These are phyloP conservation scores for Xylariaceae sp. DNA, from an alignment of 2,329 filamentous ascomycete species.

Conservation along the genomic window DNA sequence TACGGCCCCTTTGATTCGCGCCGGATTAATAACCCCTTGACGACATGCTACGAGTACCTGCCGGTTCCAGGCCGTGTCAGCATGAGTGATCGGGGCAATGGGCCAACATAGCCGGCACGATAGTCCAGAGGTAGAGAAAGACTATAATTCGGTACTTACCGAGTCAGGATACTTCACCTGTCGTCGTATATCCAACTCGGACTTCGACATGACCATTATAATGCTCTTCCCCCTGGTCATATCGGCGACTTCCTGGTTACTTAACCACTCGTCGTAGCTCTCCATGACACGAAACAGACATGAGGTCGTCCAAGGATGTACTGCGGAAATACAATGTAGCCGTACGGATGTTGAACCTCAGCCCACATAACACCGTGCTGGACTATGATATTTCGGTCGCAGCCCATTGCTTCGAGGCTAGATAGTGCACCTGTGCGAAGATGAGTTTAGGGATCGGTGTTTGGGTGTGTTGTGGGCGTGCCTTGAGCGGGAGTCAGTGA, in stretches of 20 bases:
- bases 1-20: conserved; percentile 15
- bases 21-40: conserved; percentile 17
- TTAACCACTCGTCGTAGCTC: conserved; percentile 24
- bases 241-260: conserved; percentile 20
- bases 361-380: conserved; percentile 24
- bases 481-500: conserved; percentile 17
- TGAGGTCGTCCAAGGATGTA: conserved; percentile 22
- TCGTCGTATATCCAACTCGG: conserved; percentile 20
- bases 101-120: too few species aligned
- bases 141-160: conserved; percentile 1
- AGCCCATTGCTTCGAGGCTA: conserved; percentile 18
- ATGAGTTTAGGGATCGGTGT: conserved; percentile 14
- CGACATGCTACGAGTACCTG: conserved; percentile 21
- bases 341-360: conserved; percentile 26
- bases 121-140: too few species aligned
- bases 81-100: neutral
- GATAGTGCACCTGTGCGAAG: conserved; percentile 15
- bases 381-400: conserved; percentile 16
- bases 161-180: conserved; percentile 9
- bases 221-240: conserved; percentile 21
- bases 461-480: conserved; percentile 19
- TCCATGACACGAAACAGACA: conserved; percentile 23
- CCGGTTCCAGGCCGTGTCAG: too few species aligned
- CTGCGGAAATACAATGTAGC: conserved; percentile 24
- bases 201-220: conserved; percentile 19